These are phyloP conservation scores for Candida nanaspora DNA, from an alignment of 805 yeast genomes.

Conservation along the genomic window DNA sequence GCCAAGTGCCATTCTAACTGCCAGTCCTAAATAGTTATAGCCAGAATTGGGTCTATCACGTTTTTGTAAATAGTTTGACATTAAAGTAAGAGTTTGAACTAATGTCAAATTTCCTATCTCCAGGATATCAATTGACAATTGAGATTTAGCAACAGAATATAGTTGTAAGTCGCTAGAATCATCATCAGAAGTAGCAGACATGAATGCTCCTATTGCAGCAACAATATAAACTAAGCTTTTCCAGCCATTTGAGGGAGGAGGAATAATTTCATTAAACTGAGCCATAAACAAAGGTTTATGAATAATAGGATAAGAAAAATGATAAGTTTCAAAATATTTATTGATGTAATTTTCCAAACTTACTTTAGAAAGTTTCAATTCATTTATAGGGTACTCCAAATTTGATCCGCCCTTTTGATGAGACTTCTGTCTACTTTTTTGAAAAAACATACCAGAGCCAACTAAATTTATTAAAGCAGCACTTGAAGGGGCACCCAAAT, in stretches of 20 bases:
- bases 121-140: conserved; percentile 8
- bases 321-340: conserved; percentile 9
- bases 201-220: conserved; percentile 13
- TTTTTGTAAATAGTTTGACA: conserved; percentile 54
- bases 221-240: conserved; percentile 10
- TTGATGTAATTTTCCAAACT: conserved; percentile 6
- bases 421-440: neutral
- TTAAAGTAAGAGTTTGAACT: conserved; percentile 10
- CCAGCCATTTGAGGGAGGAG: conserved; percentile 10
- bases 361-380: neutral
- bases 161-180: conserved; percentile 4
- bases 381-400: too few species aligned
- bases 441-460: conserved; percentile 5
- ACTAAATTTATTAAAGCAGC: conserved; percentile 7
- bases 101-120: conserved; percentile 9
- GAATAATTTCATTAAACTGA: conserved; percentile 9
- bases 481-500: conserved; percentile 9
- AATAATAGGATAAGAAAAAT: conserved; percentile 10
- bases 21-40: conserved; percentile 62
- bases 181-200: conserved; percentile 5
- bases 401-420: too few species aligned
- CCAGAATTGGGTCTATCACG: conserved; percentile 61
- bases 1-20: conserved; percentile 60
- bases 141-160: conserved; percentile 8
- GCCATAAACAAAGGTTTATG: conserved; percentile 12